Base-by-base conservation (phyloP, 140 eudicot species). In the Erigeron philadelphicus region DNA sequence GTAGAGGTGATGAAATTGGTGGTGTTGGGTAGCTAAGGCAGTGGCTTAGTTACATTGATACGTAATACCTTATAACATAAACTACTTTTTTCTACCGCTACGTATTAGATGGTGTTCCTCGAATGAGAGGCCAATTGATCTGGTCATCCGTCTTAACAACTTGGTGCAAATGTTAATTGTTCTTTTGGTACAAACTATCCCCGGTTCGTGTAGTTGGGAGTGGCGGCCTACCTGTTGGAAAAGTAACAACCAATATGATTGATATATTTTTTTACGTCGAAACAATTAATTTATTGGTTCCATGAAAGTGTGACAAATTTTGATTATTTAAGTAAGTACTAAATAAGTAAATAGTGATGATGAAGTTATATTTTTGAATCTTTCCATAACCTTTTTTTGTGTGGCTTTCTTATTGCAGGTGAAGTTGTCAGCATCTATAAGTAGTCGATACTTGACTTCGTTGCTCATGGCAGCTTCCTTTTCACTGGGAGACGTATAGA, bases 221-320 rank as follows among this genome's bases (percentile, higher is more conserved):
- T 66, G 98, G 95, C 9, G 98, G 98, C 67, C 98, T 93, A 74
- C 95, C 96, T 42, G 98, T 96, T 19, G 98, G 98, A 71, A 93
- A 89, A 93, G 98, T 93, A 23, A 40, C 48, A 61, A 40, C 38
- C 15, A 61, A 35, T 61, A 13, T 38, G 48, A 18, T 13, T 61
- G 48, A 3, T 40, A 10, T 8, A 31, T 9, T n/a, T n/a, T 35
- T 61, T 35, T 1, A 42, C 4, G 16, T 11, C 31, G 18, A 6
- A 23, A 59, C 11, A 0, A 13, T 57, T 57, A 18, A 10, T n/a
- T 54, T 11, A 48, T 6, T 17, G 15, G 10, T 15, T 16, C 10
- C 11, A 13, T 52, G 58, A 15, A 9, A n/a, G 17, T n/a, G n/a
- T 6, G 17, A 0, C 18, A 49, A 6, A 49, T n/a, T 49, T 50